A percentile compares a stretch with the other conserved stretches of the same genome.
Conservation (phyloP, 352 stramenopile species). For the Phytophthora cactorum region DNA sequence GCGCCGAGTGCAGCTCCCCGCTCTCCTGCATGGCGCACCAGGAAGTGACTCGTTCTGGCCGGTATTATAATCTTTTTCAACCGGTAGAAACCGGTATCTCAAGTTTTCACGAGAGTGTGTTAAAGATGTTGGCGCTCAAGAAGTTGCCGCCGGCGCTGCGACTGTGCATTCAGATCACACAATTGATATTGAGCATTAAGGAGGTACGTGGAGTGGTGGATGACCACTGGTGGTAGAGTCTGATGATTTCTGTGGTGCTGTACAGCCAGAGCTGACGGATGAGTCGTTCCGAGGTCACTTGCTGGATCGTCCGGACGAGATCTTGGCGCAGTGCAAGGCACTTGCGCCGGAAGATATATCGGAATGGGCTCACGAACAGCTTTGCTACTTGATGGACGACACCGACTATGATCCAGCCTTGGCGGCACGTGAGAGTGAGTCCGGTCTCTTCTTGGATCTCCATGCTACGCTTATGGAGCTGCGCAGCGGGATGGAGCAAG, state of each 20-base stretch:
- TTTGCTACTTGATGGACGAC: slow-evolving; percentile 61
- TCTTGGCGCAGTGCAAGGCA: slow-evolving; percentile 35
- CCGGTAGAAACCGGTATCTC: not conserved
- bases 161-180: slow-evolving; percentile 53
- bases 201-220: slow-evolving; percentile 24
- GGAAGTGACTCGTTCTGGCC: too few species aligned
- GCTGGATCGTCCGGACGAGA: slow-evolving; percentile 46
- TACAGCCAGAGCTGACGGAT: slow-evolving; percentile 39
- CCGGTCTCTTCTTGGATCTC: slow-evolving; percentile 69
- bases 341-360: slow-evolving; percentile 39
- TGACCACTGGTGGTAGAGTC: not conserved
- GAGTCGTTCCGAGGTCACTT: slow-evolving; percentile 57
- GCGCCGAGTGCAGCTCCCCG: slow-evolving; percentile 71
- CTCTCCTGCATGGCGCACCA: slow-evolving; percentile 35
- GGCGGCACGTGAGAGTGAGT: slow-evolving; percentile 66
- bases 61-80: not conserved
- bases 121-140: slow-evolving; percentile 52
- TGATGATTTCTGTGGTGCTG: not conserved
- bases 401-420: slow-evolving; percentile 57
- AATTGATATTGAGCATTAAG: slow-evolving; percentile 29
- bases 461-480: slow-evolving; percentile 45
- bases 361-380: slow-evolving; percentile 44
- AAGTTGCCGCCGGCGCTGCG: slow-evolving; percentile 57
- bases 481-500: slow-evolving; percentile 38
- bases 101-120: not conserved